Base-by-base conservation (phyloP, 768 basidiomycete genomes). In the Mycena floridula region DNA sequence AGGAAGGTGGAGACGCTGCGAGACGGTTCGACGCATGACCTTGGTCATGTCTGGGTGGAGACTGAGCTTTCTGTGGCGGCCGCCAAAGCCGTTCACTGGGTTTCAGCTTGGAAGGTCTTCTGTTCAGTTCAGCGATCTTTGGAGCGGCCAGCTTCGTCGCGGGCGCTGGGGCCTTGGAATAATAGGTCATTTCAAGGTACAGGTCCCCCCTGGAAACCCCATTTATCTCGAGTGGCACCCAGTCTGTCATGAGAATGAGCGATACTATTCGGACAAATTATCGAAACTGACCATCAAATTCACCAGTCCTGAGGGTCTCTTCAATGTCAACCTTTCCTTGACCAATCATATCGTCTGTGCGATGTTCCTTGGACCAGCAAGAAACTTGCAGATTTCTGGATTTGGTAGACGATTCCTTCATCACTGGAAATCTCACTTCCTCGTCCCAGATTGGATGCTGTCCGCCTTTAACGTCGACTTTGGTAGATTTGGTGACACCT, bases 401-500 rank as follows among this genome's bases (percentile, higher is more conserved):
- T 50, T 80, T 79, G 25, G 77, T 75, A 7, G 58, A 60, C 0
- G 59, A 50, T n/a, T 76, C 74, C 54, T 78, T 80, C 52, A 76
- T 60, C 38, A 97, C 71, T 5, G 82, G 74, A 60, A 92, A 82
- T 35, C 90, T 79, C 42, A 94, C 61, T 61, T 96, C 92, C 25
- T 81, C 81, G 58, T 96, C 93, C 91, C 93, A 97, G 47, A 83
- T 78, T 2, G 94, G 94, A 62, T 89, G 86, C 58, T 97, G 94
- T 0, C 94, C 94, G 2, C 93, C 93, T 58, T 84, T 90, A 52
- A 81, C 70, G 55, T 90, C 85, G 47, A 82, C 73, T 43, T 76
- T 70, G 1, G 90, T 92, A 46, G 76, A 76, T 56, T 87, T 79
- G 42, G 75, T 81, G 15, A 67, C 67, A 28, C 81, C 79, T 61